A percentile compares a stretch with the other conserved stretches of the same genome.
phyloP scores from a whole-genome alignment of 1,284 basidiomycete genomes.

The Ustilago cynodontis region DNA sequence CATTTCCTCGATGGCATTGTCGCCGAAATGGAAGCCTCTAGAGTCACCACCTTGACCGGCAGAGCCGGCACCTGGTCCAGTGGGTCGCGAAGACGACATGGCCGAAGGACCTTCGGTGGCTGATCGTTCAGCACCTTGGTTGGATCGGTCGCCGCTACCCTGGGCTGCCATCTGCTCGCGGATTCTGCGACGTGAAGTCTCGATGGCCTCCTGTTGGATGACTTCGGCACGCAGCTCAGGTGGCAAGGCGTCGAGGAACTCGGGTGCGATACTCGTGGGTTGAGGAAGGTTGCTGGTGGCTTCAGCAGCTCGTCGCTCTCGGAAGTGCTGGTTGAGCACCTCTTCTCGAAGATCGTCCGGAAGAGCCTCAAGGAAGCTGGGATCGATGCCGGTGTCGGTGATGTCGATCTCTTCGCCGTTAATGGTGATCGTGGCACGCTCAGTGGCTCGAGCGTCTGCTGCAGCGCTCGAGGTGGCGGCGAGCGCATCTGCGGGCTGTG shows the following conservation, averaged over 20 bases:
- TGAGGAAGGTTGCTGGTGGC: constrained; percentile 74
- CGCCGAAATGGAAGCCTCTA: constrained; percentile 9
- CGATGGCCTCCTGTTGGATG: constrained; percentile 90
- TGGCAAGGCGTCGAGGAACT: constrained; percentile 95
- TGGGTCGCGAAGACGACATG: neutral
- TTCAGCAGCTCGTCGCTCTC: constrained; percentile 76
- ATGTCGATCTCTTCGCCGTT: constrained; percentile 96
- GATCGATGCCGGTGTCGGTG: constrained; percentile 97
- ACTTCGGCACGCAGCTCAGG: constrained; percentile 97
- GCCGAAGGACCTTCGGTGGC: constrained; percentile 8
- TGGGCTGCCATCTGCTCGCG: constrained; percentile 48
- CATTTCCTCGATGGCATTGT: constrained; percentile 76
- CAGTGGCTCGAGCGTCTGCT: constrained; percentile 14
- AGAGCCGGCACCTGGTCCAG: constrained; percentile 12
- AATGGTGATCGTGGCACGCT: constrained; percentile 72
- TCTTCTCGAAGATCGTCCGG: constrained; percentile 99
- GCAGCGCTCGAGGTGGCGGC: constrained; percentile 3
- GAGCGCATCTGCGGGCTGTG: constrained; percentile 13
- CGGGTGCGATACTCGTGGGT: constrained; percentile 87
- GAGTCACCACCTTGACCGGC: constrained; percentile 10
- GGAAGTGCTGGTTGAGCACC: constrained; percentile 95
- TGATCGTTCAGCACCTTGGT: constrained; percentile 14
- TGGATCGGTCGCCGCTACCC: constrained; percentile 14
- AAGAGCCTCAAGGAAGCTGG: constrained; percentile 95
- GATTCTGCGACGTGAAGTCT: constrained; percentile 74